A percentile compares a stretch with the other conserved stretches of the same genome.
These are phyloP conservation scores for Arabidopsis suecica DNA, from an alignment of 345 rosid genomes.

Conservation along the genomic window DNA sequence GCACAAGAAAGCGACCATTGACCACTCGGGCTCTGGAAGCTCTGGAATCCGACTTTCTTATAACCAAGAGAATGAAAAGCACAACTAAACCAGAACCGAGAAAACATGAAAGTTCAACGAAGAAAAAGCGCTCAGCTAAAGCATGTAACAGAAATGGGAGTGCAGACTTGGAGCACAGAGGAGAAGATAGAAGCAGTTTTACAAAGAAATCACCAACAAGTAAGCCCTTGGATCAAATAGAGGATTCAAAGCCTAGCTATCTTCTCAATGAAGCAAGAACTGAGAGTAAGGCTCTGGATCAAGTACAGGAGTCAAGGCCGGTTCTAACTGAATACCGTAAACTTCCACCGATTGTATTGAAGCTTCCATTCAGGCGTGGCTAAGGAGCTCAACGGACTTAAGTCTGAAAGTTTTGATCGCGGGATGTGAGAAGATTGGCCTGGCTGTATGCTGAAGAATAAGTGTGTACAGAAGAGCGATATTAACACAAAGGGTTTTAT, in stretches of 20 bases:
- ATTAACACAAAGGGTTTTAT: slow-evolving; percentile 4
- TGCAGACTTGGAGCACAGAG: slow-evolving; percentile 28
- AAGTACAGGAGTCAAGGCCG: slow-evolving; percentile 24
- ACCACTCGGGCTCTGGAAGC: slow-evolving; percentile 74
- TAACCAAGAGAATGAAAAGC: slow-evolving; percentile 48
- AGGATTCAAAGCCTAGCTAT: slow-evolving; percentile 36
- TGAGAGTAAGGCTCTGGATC: slow-evolving; percentile 28
- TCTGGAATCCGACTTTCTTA: slow-evolving; percentile 59
- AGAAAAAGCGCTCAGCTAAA: slow-evolving; percentile 35
- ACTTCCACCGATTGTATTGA: slow-evolving; percentile 44
- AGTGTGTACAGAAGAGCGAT: slow-evolving; percentile 36
- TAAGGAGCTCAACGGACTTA: slow-evolving; percentile 22
- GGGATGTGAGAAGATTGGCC: slow-evolving; percentile 15
- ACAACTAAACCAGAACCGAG: slow-evolving; percentile 33
- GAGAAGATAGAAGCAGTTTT: slow-evolving; percentile 21
- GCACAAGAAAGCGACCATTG: slow-evolving; percentile 74
- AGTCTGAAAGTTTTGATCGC: slow-evolving; percentile 16
- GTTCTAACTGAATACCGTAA: slow-evolving; percentile 29
- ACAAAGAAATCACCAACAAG: slow-evolving; percentile 29
- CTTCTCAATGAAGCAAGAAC: slow-evolving; percentile 33
- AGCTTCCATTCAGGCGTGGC: slow-evolving; percentile 39
- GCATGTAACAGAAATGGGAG: slow-evolving; percentile 28
- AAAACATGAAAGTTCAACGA: slow-evolving; percentile 40
- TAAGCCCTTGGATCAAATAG: slow-evolving; percentile 39
- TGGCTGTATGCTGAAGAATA: slow-evolving; percentile 31